Base-by-base conservation (phyloP, 1,139 yeast genomes). In the Blastobotrys arbuscula region DNA sequence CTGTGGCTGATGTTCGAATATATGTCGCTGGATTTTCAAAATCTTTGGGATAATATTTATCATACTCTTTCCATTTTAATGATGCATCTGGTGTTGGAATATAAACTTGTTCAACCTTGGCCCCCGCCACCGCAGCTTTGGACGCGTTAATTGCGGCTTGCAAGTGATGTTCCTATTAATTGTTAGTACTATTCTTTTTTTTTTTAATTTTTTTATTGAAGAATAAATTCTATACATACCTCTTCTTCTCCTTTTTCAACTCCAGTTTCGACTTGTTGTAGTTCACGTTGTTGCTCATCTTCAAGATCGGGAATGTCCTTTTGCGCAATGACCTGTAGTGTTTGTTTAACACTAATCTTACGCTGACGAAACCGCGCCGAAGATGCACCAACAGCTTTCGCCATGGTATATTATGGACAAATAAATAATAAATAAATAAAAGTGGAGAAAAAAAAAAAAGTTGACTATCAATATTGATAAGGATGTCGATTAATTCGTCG, bases 81-180 rank as follows among this genome's bases (percentile, higher is more conserved):
- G 95, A 84, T 1, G 98, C 97, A 72, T 89, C 96, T 0, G 98
- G 98, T 0, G 98, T 92, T 1, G 98, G 99, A 59, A 92, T 94
- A 64, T 85, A 92, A 23, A 87, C 84, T 51, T 81, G 79, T 45
- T 77, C 76, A 15, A 73, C 78, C 51, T 77, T 73, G 13, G 73
- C 76, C 51, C 76, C 78, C 36, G 74, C 60, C 42, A 80, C 73
- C 2, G 84, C 84, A 31, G 82, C 77, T 52, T 79, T 81, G 2
- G 88, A 81, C 2, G 92, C 89, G 65, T 81, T 79, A 54, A 85
- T 84, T 40, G 92, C 97, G 54, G 86, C 90, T 66, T 90, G 96
- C 55, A 92, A 75, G 77, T 92, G 98, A 47, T 87, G 95, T 68
- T 92, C 98, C 63, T 45, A 39, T 16, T 6, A 5, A 4, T 6